Evolutionary conservation across 1,284 basidiomycete genomes (phyloP).

Genomic region (Cutaneotrichosporon cutaneum): DNA sequence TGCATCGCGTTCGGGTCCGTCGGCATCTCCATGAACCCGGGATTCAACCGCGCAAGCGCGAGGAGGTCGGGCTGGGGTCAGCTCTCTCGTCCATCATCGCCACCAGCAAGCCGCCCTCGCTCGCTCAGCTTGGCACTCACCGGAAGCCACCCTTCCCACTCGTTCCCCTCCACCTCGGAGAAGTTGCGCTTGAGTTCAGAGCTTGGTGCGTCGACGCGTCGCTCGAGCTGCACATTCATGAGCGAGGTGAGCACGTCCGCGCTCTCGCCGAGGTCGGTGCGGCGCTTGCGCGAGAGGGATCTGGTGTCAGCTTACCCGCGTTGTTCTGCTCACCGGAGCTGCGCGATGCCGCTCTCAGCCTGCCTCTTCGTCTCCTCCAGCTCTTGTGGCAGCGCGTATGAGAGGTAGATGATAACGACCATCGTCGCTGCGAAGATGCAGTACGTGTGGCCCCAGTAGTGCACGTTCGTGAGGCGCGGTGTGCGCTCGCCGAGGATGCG

Average conservation of each 20-base stretch:
- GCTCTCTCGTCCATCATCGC: neutral
- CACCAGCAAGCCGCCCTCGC: too few species aligned
- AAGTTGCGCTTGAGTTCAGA: conserved; percentile 18
- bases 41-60: conserved; percentile 19
- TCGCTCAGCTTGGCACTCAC: too few species aligned
- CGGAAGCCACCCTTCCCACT: conserved; percentile 27
- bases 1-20: neutral
- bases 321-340: too few species aligned
- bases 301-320: too few species aligned
- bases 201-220: conserved; percentile 14
- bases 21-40: conserved; percentile 11
- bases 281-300: conserved; percentile 13
- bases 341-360: conserved; percentile 19
- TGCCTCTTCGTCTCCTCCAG: conserved; percentile 20
- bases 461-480: conserved; percentile 15
- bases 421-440: conserved; percentile 22
- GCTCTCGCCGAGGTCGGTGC: conserved; percentile 24
- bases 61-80: conserved; percentile 23
- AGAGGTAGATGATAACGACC: conserved; percentile 25
- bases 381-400: conserved; percentile 27
- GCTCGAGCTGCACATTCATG: conserved; percentile 24
- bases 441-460: conserved; percentile 28
- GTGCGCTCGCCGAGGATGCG: conserved; percentile 15
- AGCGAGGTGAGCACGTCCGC: conserved; percentile 22
- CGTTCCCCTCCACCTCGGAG: conserved; percentile 16